A percentile compares a stretch with the other conserved stretches of the same genome.
Conservation (phyloP, 768 basidiomycete genomes). For the Boletus sp. region DNA sequence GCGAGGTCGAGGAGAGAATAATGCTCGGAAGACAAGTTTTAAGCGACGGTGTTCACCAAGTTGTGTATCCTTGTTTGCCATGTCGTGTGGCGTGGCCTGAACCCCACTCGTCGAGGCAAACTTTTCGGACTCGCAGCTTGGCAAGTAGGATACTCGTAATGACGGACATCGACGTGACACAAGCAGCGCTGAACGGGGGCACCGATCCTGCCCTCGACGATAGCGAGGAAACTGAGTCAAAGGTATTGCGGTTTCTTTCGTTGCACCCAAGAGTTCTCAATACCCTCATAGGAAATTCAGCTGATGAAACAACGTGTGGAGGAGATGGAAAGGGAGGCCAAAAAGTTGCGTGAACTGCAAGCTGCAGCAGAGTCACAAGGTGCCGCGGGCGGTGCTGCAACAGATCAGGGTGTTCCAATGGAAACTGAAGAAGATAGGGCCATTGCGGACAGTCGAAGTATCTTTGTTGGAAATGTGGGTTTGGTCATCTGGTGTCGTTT, state of each 20-base stretch:
- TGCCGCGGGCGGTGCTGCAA: conserved; percentile 42
- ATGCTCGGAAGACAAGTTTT: background rate
- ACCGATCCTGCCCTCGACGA: conserved; percentile 43
- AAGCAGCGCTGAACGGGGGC: conserved; percentile 34
- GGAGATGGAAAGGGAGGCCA: conserved; percentile 91
- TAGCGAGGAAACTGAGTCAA: conserved; percentile 62
- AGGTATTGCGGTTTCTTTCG: conserved; percentile 35
- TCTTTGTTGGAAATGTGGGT: conserved; percentile 95
- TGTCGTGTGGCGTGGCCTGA: conserved; percentile 18
- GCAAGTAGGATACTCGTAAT: conserved; percentile 32
- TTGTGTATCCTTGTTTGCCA: conserved; percentile 31
- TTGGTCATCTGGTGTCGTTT: conserved; percentile 4
- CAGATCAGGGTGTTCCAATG: conserved; percentile 49
- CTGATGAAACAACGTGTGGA: conserved; percentile 90
- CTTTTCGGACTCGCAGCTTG: conserved; percentile 17
- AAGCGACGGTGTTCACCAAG: background rate
- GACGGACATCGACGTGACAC: conserved; percentile 51
- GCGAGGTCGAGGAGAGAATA: background rate
- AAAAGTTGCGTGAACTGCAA: conserved; percentile 82
- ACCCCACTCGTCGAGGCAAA: conserved; percentile 15
- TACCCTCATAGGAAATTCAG: conserved; percentile 65
- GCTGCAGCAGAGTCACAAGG: conserved; percentile 66
- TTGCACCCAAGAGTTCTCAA: conserved; percentile 12
- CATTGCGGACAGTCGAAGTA: conserved; percentile 76
- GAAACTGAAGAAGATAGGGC: conserved; percentile 85